Evolutionary conservation across 371 early-diverging fungal species (phyloP), one percentile per base, ranked within the genome.

Genomic region (Mucor lusitanicus): DNA sequence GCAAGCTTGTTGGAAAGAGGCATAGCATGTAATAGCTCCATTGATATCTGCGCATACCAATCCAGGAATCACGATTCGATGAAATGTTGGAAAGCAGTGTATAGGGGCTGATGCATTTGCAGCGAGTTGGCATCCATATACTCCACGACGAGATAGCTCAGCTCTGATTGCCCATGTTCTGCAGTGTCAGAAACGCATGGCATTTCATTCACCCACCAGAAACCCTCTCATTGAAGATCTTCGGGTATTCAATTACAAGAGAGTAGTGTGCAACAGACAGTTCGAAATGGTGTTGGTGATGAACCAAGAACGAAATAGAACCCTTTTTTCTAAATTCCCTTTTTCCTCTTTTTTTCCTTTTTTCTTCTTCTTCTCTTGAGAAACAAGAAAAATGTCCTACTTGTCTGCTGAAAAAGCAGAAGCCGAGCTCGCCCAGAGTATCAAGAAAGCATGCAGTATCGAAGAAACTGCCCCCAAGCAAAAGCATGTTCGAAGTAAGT

Each of bases 381-480:
- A 48, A 23, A 54, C 21, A 25, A 27, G 30, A 50, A 50, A 50
- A 61, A 82, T 82, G 82, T 72, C 82, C 19, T 82, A 82, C 50
- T 74, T 82, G n/a, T 77, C 79, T 68, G 78, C 82, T 50, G 88
- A 86, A 64, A 95, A 93, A 83, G 89, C 91, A 53, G 98, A 98
- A 76, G 73, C 90, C 53, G 95, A 96, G 61, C 88, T 98, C 37
- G 85, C 93, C 61, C 85, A 84, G 39, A 90, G 92, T 74, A 94
- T 97, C 63, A 94, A 91, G 72, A 98, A 98, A 82, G 97, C 97
- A 15, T 91, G 94, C 15, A 90, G 88, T 57, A 67, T 83, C 28
- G 97, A 97, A 55, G 98, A 98, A 78, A 88, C 92, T 13, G 94
- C 99, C 13, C 99, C 99, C 64, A 98, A 98, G 79, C 97, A 97